Base-by-base conservation (phyloP, 1,284 basidiomycete genomes). In the Nidula niveotomentosa region DNA sequence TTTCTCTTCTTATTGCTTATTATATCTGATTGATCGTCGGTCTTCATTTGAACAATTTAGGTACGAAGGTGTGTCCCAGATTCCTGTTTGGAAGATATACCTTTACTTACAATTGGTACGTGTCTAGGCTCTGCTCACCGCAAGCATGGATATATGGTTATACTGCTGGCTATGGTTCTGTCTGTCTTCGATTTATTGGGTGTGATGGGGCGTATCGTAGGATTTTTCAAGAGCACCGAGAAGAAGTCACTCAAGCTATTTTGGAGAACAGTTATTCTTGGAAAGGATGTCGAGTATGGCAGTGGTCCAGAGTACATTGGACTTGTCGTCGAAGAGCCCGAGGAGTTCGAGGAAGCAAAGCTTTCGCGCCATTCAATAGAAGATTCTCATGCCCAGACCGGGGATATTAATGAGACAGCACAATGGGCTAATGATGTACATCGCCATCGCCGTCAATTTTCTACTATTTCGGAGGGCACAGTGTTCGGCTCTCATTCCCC, bases 71-170 rank as follows among this genome's bases (percentile, higher is more conserved):
- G 75, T 75, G 61, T 65, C 48, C 54, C 54, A 52, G 17, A 18
- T 23, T 5, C 23, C 23, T 23, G 23, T 23, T 23, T 23, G 23
- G 23, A 23, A 23, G 23, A 23, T 23, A 23, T 23, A 23, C 23
- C 23, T 23, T 23, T 23, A 23, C 23, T 23, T 23, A 23, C 23
- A 23, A 23, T 23, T 23, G 23, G 23, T 23, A 23, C 23, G 23
- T 5, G 23, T 23, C 23, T 59, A 80, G 76, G 76, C 55, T 69
- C 71, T 39, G 77, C 75, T 15, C 93, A 94, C 65, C 74, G 80
- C 2, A 66, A 70, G 10, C 82, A 88, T 52, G 89, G 90, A 34
- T 91, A 86, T 65, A 44, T 84, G 17, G 69, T 87, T 49, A 67
- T 92, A 43, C 60, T 83, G 10, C 63, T 86, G 37, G 80, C 86